Evolutionary conservation across 805 yeast species (phyloP).

Genomic region (Nakazawaea wyomingensis): DNA sequence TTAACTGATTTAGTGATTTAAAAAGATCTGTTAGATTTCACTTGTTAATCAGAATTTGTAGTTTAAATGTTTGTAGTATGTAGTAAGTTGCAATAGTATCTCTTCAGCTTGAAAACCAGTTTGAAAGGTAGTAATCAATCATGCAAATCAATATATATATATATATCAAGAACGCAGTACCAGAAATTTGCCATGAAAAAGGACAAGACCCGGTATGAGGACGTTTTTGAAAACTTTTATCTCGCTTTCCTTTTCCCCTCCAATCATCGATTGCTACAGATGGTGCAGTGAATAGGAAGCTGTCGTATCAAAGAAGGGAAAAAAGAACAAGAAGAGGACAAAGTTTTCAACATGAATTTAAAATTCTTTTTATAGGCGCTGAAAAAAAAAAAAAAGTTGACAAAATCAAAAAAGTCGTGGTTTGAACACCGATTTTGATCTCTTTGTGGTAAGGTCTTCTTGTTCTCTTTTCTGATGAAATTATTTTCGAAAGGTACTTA

Average conservation of each 20-base stretch:
- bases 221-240: slow-evolving; percentile 27
- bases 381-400: background rate
- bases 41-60: background rate
- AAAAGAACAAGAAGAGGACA: slow-evolving; percentile 10
- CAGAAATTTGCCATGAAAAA: slow-evolving; percentile 22
- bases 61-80: background rate
- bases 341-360: slow-evolving; percentile 4
- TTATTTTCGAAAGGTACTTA: no score
- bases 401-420: background rate
- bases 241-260: slow-evolving; percentile 42
- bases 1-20: no score
- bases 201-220: slow-evolving; percentile 31
- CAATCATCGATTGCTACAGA: slow-evolving; percentile 30
- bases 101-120: no score
- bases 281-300: slow-evolving; percentile 43
- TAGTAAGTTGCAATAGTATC: no score
- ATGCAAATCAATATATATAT: background rate
- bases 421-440: background rate
- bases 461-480: background rate
- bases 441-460: background rate
- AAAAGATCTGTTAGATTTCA: no score
- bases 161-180: slow-evolving; percentile 37
- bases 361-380: slow-evolving; percentile 3
- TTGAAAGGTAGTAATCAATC: no score
- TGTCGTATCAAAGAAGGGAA: slow-evolving; percentile 31